Percentiles rank a stretch among this genome's conserved stretches.
These are phyloP conservation scores for Discostella stelligeroides DNA, from an alignment of 108 stramenopile genomes.

Conservation along the genomic window DNA sequence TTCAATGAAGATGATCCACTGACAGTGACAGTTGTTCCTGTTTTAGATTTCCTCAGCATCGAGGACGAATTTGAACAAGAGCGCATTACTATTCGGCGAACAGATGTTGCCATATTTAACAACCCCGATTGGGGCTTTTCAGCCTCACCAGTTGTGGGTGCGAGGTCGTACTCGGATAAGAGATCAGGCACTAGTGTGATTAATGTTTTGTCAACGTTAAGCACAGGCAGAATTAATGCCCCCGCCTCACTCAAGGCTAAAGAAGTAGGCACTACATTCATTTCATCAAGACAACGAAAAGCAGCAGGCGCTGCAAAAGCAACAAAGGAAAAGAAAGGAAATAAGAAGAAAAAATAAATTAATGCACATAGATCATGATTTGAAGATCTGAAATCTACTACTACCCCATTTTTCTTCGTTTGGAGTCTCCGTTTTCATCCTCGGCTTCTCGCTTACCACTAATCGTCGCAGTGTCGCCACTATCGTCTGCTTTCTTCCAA, in stretches of 20 bases:
- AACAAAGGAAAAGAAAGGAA: constrained; percentile 31
- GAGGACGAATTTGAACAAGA: constrained; percentile 11
- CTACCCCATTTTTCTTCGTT: constrained; percentile 27
- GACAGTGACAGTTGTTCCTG: constrained; percentile 56
- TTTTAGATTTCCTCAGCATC: constrained; percentile 36
- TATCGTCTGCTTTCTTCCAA: constrained; percentile 33
- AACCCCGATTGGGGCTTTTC: constrained; percentile 34
- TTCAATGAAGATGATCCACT: constrained; percentile 6
- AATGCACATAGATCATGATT: background rate
- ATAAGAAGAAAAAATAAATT: constrained; percentile 2
- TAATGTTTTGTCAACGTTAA: constrained; percentile 47
- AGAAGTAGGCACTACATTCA: constrained; percentile 6
- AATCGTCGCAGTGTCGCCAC: background rate
- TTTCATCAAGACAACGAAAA: constrained; percentile 63
- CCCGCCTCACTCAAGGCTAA: constrained; percentile 16
- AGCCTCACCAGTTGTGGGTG: background rate
- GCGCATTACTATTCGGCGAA: constrained; percentile 49
- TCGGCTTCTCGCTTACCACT: background rate
- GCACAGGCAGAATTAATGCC: constrained; percentile 11
- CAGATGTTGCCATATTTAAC: constrained; percentile 77
- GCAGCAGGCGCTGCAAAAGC: constrained; percentile 47
- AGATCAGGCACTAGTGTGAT: constrained; percentile 48
- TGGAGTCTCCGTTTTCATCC: constrained; percentile 1
- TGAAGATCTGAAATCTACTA: no score
- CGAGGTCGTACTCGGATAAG: background rate